These are phyloP conservation scores for Hymenoscyphus albidus DNA, from an alignment of 2,329 filamentous ascomycete genomes.

Conservation along the genomic window DNA sequence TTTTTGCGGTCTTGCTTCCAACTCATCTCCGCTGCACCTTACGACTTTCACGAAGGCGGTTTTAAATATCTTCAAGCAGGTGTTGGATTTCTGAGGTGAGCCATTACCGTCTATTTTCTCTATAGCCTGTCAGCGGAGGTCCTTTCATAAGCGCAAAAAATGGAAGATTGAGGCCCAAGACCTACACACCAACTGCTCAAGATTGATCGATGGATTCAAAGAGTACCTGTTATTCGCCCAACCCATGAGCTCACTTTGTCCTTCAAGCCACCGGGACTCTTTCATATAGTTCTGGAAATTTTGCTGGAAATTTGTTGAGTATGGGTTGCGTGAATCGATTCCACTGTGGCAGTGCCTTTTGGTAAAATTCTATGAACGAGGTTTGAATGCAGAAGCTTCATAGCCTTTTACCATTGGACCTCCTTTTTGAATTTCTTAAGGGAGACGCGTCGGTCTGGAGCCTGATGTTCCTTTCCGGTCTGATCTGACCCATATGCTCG, in stretches of 20 bases:
- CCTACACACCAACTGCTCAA: background rate
- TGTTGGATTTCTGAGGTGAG: slow-evolving; percentile 31
- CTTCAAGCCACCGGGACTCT: background rate
- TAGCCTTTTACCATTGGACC: background rate
- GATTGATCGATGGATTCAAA: no score
- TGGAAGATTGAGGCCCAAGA: background rate
- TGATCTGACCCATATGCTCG: background rate
- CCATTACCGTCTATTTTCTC: slow-evolving; percentile 13
- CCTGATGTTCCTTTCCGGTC: background rate
- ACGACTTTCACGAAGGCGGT: slow-evolving; percentile 26
- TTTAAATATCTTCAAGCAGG: slow-evolving; percentile 28
- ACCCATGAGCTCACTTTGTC: background rate
- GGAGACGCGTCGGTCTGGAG: background rate
- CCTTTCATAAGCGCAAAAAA: slow-evolving; percentile 1
- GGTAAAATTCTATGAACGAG: background rate
- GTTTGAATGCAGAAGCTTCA: background rate
- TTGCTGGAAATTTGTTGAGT: background rate
- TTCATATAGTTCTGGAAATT: background rate
- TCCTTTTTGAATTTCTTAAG: background rate
- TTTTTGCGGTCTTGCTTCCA: slow-evolving; percentile 22
- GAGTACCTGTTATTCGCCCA: background rate
- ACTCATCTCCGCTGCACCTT: slow-evolving; percentile 25
- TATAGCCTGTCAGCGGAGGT: slow-evolving; percentile 24
- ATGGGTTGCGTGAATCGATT: background rate
- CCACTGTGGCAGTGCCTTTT: background rate